Conservation (phyloP, 345 rosid species). For the Balakata baccata region DNA sequence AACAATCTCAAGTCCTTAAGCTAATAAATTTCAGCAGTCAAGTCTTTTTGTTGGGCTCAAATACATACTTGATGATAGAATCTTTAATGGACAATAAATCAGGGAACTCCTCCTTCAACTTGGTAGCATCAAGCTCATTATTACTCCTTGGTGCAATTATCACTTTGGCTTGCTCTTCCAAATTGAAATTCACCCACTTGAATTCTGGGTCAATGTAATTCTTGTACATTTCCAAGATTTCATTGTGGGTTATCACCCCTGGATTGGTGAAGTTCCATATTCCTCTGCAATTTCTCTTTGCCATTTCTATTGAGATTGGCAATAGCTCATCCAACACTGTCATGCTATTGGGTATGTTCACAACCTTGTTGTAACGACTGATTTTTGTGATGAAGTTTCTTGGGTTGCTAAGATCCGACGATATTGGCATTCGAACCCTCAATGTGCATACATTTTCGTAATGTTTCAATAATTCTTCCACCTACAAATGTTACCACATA, state of each 20-base stretch:
- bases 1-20: too few species aligned
- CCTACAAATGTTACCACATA: not conserved
- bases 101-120: not conserved
- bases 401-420: not conserved
- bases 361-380: not conserved
- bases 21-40: not conserved
- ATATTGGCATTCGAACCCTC: not conserved
- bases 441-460: not conserved
- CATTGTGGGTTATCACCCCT: not conserved
- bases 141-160: slow-evolving; percentile 1
- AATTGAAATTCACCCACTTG: not conserved
- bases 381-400: slow-evolving; percentile 8
- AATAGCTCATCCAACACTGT: slow-evolving; percentile 1
- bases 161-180: slow-evolving; percentile 5
- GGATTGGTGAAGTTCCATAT: slow-evolving; percentile 2
- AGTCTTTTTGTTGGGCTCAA: slow-evolving; percentile 6
- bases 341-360: slow-evolving; percentile 2
- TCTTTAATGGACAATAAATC: not conserved
- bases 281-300: not conserved
- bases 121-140: slow-evolving; percentile 3
- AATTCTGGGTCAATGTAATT: not conserved
- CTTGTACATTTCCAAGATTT: not conserved
- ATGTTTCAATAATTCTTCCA: not conserved
- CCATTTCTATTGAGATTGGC: slow-evolving; percentile 1
- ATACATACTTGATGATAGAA: not conserved